phyloP scores from a whole-genome alignment of 202 grass and related monocot species.

The Zoysia matrella region DNA sequence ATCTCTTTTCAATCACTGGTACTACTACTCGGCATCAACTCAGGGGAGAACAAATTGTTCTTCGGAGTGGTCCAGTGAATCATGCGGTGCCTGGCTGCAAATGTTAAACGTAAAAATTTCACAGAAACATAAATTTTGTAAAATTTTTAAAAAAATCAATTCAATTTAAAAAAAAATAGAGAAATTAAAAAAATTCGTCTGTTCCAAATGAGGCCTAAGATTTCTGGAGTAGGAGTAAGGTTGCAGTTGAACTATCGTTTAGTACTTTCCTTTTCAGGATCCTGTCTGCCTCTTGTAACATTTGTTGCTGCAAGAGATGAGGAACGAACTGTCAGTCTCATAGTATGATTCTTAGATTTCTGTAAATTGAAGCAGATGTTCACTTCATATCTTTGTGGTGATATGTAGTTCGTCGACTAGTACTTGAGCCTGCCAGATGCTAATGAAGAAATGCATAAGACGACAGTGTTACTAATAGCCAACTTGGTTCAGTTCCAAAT shows the following conservation, averaged over 20 bases:
- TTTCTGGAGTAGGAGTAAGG: neutral
- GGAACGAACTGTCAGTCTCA: neutral
- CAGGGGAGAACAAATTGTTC: neutral
- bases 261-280: conserved; percentile 72
- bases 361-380: neutral
- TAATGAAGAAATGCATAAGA: conserved; percentile 20
- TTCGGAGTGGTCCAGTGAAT: conserved; percentile 13
- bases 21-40: neutral
- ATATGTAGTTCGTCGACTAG: conserved; percentile 66
- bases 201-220: no score
- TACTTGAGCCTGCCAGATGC: conserved; percentile 64
- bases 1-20: conserved; percentile 23
- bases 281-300: conserved; percentile 67
- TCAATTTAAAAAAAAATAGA: no score
- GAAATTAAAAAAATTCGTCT: no score
- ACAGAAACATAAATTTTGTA: no score
- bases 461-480: conserved; percentile 10
- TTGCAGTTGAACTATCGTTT: conserved; percentile 29
- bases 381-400: neutral
- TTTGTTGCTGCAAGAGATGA: conserved; percentile 61
- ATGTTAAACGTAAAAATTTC: neutral
- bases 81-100: conserved; percentile 41
- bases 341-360: neutral
- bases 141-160: no score
- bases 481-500: conserved; percentile 3